Base-by-base conservation (phyloP, 176 grass and related monocot species). In the Triticum aestivum region DNA sequence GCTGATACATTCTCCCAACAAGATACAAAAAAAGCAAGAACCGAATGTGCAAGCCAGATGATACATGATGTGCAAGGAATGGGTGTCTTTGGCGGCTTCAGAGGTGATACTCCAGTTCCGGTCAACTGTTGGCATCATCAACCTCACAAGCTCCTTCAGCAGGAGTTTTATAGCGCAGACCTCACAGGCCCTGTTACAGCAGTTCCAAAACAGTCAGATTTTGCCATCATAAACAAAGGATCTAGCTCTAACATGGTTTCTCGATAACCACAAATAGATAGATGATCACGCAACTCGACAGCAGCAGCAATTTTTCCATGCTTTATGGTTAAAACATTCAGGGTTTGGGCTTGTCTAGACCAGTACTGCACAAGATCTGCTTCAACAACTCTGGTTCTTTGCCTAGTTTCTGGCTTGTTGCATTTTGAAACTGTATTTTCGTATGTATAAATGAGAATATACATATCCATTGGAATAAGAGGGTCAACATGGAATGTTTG, bases 121-220 rank as follows among this genome's bases (percentile, higher is more conserved):
- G 13, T 20, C 29, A 77, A 6, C 20, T 61, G 77, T 37, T 47
- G 37, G 24, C 35, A 41, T 74, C 73, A 32, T 29, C 71, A 74
- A 45, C n/a, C 15, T 75, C 44, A 9, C 42, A 52, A 0, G 47
- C 45, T 76, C 39, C 39, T 45, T 30, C 45, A 54, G 73, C 17
- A 81, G 11, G 41, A 29, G 9, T 58, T 61, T 86, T 88, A 95
- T 56, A 95, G 77, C 2, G 90, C 90, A 62, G 88, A 90, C 47
- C 85, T 95, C 78, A 49, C 6, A 18, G 79, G 29, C 64, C 86
- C 90, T 95, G 83, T 76, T 52, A 77, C 9, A 77, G 15, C 44
- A 82, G 24, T 35, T 34, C 38, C 13, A 58, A 86, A 83, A 85
- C 33, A 64, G 33, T 72, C 42, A 59, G 49, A 56, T 56, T 24